Base-by-base conservation (phyloP, 1,284 basidiomycete species). In the Bondarzewia mesenterica region DNA sequence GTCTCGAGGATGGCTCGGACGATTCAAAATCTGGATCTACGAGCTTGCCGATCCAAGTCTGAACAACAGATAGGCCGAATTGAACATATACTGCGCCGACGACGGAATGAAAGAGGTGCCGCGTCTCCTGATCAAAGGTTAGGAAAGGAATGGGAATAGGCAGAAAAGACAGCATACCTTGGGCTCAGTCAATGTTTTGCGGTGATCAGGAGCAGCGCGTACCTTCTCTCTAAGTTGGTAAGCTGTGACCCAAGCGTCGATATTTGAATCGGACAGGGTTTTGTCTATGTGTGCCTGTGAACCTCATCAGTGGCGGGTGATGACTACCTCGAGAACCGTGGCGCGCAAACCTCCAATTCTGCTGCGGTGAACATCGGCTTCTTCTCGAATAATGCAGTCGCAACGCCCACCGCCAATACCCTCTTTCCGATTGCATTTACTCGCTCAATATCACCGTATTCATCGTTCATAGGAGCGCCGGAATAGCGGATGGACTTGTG, bases 1-100 rank as follows among this genome's bases (percentile, higher is more conserved):
- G 23, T 18, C 45, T n/a, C 5, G 14, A 14, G 6, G 14, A 16
- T 40, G 42, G 26, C 14, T 47, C n/a, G 12, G 20, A 5, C 8
- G 44, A 40, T 7, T 56, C 55, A 38, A 63, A 62, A 36, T 71
- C 61, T 51, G 69, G 68, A 52, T 71, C 71, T 44, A 83, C 60
- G 32, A 85, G 68, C 27, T 63, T 61, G 42, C 66, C 68, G 49
- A 84, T 74, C 85, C 85, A 89, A 48, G 67, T 62, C 55, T 74
- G 71, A 48, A 83, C 74, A 23, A 58, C 62, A 18, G 65, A 57
- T 51, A 75, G 63, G 27, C 83, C 84, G 54, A 66, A 71, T 52
- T 82, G 77, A 47, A 65, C 56, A 57, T 72, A 82, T 25, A 84
- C 70, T 25, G 77, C 85, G 32, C 82, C 85, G 29, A 82, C 72